Base-by-base conservation (phyloP, 192 early-diverging fungal species). In the Podila horticola region DNA sequence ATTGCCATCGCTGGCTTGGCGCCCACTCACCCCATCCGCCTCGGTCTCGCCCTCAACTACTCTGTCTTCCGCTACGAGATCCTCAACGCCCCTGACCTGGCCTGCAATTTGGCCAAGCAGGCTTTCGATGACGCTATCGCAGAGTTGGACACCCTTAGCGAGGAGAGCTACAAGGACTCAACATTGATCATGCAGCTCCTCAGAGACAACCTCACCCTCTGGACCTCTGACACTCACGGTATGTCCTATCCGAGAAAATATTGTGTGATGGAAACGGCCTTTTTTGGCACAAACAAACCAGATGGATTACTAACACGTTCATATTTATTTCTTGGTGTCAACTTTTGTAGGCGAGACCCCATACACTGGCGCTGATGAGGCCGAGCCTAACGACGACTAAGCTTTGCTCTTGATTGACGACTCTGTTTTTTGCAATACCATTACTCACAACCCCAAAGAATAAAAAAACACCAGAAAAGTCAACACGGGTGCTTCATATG, bases 51-150 rank as follows among this genome's bases (percentile, higher is more conserved):
- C 57, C 91, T 98, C 82, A 98, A 98, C 94, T 98, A 96, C 91
- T 99, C 97, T 45, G 97, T 98, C 36, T 99, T 99, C 90, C 98
- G 96, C 91, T 99, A 98, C 86, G 97, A 99, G 90, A 99, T 99
- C 82, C 88, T 94, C 85, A 98, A 98, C 93, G 96, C 95, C 49
- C 97, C 97, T 74, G 96, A 97, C 87, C 91, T 94, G 79, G 97
- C 96, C 71, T 97, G 97, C 91, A 93, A 97, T 74, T 90, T 98
- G 48, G 97, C 97, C 86, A 91, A 96, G 86, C 94, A 95, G 87
- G 95, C 98, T 29, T 99, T 99, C 77, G 98, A 99, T 86, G 98
- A 97, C 75, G 98, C 98, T 62, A 99, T 99, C 86, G 96, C 98
- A 50, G 98, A 98, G 88, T 90, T 99, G 67, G 98, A 99, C 91